Base-by-base conservation (phyloP, 257 asterid species). In the Agastache rugosa region DNA sequence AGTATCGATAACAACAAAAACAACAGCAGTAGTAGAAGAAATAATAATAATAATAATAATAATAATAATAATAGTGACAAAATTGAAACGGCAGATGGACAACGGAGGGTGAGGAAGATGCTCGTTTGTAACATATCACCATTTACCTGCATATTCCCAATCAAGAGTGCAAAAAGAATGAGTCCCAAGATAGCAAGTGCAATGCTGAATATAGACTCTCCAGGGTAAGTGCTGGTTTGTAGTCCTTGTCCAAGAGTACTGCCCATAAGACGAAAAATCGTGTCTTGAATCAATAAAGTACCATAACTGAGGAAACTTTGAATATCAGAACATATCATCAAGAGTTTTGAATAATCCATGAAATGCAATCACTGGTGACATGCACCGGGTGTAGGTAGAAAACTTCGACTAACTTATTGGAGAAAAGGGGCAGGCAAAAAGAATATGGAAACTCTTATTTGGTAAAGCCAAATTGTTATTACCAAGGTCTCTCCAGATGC, bases 211-310 rank as follows among this genome's bases (percentile, higher is more conserved):
- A 96, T 73, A 51, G 97, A 88, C 88, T 96, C 99, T 75, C 99
- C 99, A 15, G 93, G 92, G 74, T 81, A 96, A 50, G 97, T 96
- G 82, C 99, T 96, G 63, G 98, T 96, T 79, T 93, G 79, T 77
- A 96, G 97, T 75, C 98, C 98, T 85, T 96, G 99, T 35, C 99
- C 99, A 77, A 92, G 98, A 48, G 99, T 92, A 83, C 99, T 95
- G 91, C 83, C 73, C 44, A 60, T 20, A 80, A 80, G 50, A 71
- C 41, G 47, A 69, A 27, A 72, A 31, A 60, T 54, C 55, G 8
- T 54, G 11, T 63, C 37, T 54, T 66, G 45, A 73, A 71, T 9
- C 64, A 17, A 10, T 23, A 35, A 55, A 58, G 27, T 29, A 4
- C 55, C 63, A 35, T 6, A 29, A 16, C 8, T 44, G 63, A 27